Conservation (phyloP, 2,329 filamentous ascomycete genomes). For the Apiospora phragmitis region DNA sequence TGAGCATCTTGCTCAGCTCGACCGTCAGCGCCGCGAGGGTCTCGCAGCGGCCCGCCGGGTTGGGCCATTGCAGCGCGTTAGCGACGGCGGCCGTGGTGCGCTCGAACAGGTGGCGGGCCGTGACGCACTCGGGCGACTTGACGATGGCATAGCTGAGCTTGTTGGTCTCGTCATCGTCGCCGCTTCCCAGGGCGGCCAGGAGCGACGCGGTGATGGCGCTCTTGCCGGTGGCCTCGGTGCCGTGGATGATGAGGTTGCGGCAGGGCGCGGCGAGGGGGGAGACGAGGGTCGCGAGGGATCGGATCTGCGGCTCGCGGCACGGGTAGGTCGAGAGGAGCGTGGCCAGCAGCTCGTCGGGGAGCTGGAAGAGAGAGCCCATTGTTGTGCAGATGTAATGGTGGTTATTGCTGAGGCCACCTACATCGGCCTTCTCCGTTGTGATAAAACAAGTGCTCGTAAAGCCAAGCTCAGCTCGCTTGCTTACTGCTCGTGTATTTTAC, state of each 20-base stretch:
- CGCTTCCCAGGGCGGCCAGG: slow-evolving; percentile 47
- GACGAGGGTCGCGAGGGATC: slow-evolving; percentile 56
- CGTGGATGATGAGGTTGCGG: slow-evolving; percentile 76
- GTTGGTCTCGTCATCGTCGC: slow-evolving; percentile 44
- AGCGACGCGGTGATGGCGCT: slow-evolving; percentile 67
- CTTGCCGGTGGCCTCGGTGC: slow-evolving; percentile 86
- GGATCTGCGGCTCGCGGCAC: slow-evolving; percentile 59
- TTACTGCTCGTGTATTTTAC: background rate
- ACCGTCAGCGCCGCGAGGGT: slow-evolving; percentile 75
- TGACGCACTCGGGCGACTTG: slow-evolving; percentile 75
- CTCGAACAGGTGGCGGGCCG: slow-evolving; percentile 75
- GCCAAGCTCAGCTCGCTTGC: background rate
- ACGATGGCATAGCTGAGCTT: slow-evolving; percentile 63
- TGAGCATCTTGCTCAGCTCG: slow-evolving; percentile 66
- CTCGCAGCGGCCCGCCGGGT: slow-evolving; percentile 68
- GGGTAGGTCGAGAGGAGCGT: slow-evolving; percentile 51
- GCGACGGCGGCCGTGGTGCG: slow-evolving; percentile 62
- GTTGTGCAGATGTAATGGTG: background rate
- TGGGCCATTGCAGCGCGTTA: slow-evolving; percentile 48
- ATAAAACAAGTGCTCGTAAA: background rate
- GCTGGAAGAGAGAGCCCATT: slow-evolving; percentile 43
- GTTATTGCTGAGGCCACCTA: background rate
- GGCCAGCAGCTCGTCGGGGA: slow-evolving; percentile 52
- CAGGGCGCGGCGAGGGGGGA: slow-evolving; percentile 69
- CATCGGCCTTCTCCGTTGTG: background rate